Conservation (phyloP, 1,284 basidiomycete genomes). For the Leucoagaricus sp. region DNA sequence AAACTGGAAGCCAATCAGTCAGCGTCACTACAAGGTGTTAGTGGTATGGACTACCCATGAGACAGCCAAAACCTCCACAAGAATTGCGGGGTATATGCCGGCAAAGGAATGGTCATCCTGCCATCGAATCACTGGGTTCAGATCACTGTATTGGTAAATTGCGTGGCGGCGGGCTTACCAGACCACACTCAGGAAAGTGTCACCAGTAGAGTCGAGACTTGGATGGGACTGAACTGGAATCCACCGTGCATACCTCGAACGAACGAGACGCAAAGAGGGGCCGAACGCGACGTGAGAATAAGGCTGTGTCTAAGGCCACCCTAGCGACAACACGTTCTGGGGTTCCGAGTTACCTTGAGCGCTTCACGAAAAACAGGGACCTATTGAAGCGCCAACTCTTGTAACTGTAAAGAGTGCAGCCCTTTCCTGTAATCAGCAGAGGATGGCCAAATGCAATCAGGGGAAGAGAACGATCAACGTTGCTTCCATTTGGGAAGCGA, state of each 20-base stretch:
- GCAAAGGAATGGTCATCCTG: conserved; percentile 1
- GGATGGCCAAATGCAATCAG: background rate
- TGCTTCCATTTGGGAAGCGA: background rate
- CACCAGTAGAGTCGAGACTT: background rate
- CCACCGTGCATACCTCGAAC: conserved; percentile 11
- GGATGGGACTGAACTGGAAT: background rate
- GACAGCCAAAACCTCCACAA: conserved; percentile 34
- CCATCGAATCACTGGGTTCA: background rate
- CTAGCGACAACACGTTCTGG: background rate
- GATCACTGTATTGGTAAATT: background rate
- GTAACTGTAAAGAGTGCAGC: no score
- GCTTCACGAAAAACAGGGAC: background rate
- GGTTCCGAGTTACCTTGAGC: background rate
- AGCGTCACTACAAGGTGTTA: background rate
- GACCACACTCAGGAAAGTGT: conserved; percentile 2
- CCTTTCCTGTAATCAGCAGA: no score
- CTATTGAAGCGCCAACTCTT: no score
- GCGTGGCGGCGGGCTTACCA: background rate
- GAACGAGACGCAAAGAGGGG: background rate
- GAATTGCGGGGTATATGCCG: conserved; percentile 31
- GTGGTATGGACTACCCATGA: conserved; percentile 13
- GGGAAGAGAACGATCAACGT: conserved; percentile 2
- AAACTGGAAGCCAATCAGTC: background rate
- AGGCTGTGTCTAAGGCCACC: conserved; percentile 1
- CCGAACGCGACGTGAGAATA: conserved; percentile 4